Conservation (phyloP, 2,329 filamentous ascomycete species). For the Rutstroemia sp. region DNA sequence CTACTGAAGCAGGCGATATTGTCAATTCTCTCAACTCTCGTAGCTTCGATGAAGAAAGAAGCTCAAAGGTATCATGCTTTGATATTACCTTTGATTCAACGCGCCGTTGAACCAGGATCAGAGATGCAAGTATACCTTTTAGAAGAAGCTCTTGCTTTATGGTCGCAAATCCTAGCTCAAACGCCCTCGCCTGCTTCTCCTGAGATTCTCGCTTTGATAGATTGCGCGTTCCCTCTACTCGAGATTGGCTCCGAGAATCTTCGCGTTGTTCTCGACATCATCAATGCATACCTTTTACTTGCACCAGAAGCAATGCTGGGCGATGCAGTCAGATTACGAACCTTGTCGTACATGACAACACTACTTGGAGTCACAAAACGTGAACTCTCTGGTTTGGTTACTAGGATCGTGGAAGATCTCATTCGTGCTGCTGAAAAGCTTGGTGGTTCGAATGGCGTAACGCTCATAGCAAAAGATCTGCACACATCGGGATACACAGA, state of each 20-base stretch:
- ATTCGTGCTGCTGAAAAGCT: slow-evolving; percentile 56
- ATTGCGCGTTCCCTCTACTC: slow-evolving; percentile 57
- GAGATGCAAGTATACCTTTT: slow-evolving; percentile 74
- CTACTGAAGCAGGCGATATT: slow-evolving; percentile 92
- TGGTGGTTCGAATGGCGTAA: slow-evolving; percentile 53
- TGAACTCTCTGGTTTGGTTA: slow-evolving; percentile 50
- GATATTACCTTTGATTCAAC: slow-evolving; percentile 74
- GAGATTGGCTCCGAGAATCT: slow-evolving; percentile 59
- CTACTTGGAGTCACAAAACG: slow-evolving; percentile 47
- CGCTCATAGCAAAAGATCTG: slow-evolving; percentile 58
- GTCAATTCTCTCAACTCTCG: slow-evolving; percentile 74
- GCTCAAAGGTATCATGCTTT: slow-evolving; percentile 72
- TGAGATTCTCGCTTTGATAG: slow-evolving; percentile 55
- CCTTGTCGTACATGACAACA: slow-evolving; percentile 41
- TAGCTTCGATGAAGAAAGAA: slow-evolving; percentile 74
- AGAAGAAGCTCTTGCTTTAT: slow-evolving; percentile 87
- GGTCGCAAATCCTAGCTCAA: slow-evolving; percentile 66
- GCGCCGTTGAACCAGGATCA: slow-evolving; percentile 70
- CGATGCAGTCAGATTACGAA: slow-evolving; percentile 45
- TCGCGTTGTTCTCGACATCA: slow-evolving; percentile 52
- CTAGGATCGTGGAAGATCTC: slow-evolving; percentile 55
- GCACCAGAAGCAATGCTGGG: slow-evolving; percentile 60
- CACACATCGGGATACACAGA: slow-evolving; percentile 55
- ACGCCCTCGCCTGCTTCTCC: slow-evolving; percentile 53
- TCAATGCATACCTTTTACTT: slow-evolving; percentile 64